Evolutionary conservation across 2,329 filamentous ascomycete genomes (phyloP), one percentile per base, ranked within the genome.

Genomic region (Penicillium sp.): DNA sequence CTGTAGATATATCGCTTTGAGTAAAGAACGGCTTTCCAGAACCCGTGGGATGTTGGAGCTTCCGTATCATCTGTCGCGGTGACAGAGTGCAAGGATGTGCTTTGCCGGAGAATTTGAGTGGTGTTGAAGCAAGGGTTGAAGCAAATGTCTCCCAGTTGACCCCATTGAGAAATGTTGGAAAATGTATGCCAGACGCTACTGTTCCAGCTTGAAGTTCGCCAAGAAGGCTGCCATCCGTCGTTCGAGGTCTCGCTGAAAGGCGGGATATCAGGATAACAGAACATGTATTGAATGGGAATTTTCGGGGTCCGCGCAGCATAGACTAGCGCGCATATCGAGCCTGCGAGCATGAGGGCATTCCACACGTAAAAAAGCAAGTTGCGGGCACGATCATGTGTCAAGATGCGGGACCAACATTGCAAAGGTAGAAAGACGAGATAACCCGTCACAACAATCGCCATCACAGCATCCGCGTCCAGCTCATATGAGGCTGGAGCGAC

Each of bases 361-460:
- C 69, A 71, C 0, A 70, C 40, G 27, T 58, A 64, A 40, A 71
- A 67, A 1, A 72, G 56, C 4, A 69, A 31, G 27, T 64, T 65
- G 3, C 66, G 61, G 3, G 65, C 62, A 40, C 68, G 56, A 31
- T 69, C 58, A 27, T 68, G 52, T 0, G 61, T 62, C 16, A 71
- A 51, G 4, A 65, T 56, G 3, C 67, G 63, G 2, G 70, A 72
- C 69, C 68, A 72, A 31, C 64, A 68, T 52, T 72, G 69, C 11
- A 72, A 47, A 2, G 70, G 70, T 4, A 72, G 54, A 36, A 72
- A 71, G 14, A 71, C 64, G 5, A 72, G 66, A 45, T 72, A 72
- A 2, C 66, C 68, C 1, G 69, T 71, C 21, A 72, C 59, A 4
- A 72, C 69, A 5, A 72, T 67, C 5, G 67, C 68, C n/a, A 68